Base-by-base conservation (phyloP, 495 filamentous ascomycete species). In the Aspergillus biplanus region DNA sequence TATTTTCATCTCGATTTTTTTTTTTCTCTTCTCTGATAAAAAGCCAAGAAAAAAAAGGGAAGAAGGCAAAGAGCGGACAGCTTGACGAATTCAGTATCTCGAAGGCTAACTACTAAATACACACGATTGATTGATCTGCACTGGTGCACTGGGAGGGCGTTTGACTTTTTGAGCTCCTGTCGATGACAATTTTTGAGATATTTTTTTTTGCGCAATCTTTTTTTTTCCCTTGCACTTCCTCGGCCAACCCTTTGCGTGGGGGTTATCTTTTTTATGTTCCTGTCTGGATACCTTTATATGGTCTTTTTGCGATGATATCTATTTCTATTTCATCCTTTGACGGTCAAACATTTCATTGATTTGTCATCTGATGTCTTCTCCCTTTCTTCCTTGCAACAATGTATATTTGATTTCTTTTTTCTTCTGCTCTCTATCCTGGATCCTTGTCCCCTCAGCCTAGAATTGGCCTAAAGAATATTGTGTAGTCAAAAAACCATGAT, bases 101-200 rank as follows among this genome's bases (percentile, higher is more conserved):
- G 37, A 42, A 57, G 35, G 35, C 16, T 57, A 42, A 57, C 35
- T 63, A 53, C 16, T 56, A 58, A 52, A 63, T 42, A 58, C n/a
- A 27, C 21, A 58, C 50, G 37, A 60, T 52, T 59, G 27, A 65
- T 57, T 63, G 66, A 64, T 65, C 59, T 59, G 61, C 60, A 63
- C 66, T 63, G 21, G 21, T 27, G 66, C 66, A 68, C 63, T 63
- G 54, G 66, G 54, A 56, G 37, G 66, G 66, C 66, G 66, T 68
- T 68, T 33, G 42, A 18, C n/a, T 42, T 62, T 56, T 44, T 33
- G 6, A 34, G 44, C 6, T 48, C 44, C 31, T 50, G 46, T 59
- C 7, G 56, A 50, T 50, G 37, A 44, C 35, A 53, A 47, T 31
- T 32, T 54, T 54, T 54, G 37, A n/a, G 37, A 12, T 39, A 27